These are phyloP conservation scores for Arthroderma sp. DNA, from an alignment of 2,329 filamentous ascomycete genomes.

Conservation along the genomic window DNA sequence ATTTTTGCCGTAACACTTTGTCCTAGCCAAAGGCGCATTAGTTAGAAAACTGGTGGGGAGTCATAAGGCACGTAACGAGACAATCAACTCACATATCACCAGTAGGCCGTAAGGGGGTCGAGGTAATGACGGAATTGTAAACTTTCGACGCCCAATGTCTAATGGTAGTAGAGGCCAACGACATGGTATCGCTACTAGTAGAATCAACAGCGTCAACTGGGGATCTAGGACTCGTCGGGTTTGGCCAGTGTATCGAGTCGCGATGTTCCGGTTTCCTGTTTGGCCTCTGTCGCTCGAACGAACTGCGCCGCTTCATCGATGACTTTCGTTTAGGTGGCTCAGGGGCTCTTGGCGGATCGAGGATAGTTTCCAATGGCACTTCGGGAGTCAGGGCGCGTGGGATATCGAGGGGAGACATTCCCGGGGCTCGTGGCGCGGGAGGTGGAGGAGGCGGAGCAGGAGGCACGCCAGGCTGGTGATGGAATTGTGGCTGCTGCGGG, in stretches of 20 bases:
- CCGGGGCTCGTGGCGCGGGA: background rate
- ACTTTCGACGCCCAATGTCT: constrained; percentile 35
- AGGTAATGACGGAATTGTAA: constrained; percentile 23
- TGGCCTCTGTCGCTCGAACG: constrained; percentile 12
- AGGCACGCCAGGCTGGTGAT: background rate
- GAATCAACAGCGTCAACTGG: background rate
- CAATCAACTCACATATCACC: constrained; percentile 23
- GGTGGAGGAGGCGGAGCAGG: background rate
- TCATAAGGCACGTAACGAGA: background rate
- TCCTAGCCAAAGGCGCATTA: constrained; percentile 17
- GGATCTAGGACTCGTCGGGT: background rate
- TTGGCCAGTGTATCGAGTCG: background rate
- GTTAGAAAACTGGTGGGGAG: background rate
- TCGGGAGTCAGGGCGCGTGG: background rate
- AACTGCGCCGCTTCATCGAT: background rate
- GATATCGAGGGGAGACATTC: background rate
- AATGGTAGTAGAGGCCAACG: constrained; percentile 22
- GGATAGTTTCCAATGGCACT: constrained; percentile 4
- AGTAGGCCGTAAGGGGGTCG: constrained; percentile 18
- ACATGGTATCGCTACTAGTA: background rate
- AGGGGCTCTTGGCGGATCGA: background rate
- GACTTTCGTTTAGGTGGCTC: background rate
- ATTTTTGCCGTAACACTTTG: constrained; percentile 26
- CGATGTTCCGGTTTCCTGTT: background rate
- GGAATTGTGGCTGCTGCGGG: background rate